These are phyloP conservation scores for Nicotiana undulata DNA, from an alignment of 257 asterid genomes.

Conservation along the genomic window DNA sequence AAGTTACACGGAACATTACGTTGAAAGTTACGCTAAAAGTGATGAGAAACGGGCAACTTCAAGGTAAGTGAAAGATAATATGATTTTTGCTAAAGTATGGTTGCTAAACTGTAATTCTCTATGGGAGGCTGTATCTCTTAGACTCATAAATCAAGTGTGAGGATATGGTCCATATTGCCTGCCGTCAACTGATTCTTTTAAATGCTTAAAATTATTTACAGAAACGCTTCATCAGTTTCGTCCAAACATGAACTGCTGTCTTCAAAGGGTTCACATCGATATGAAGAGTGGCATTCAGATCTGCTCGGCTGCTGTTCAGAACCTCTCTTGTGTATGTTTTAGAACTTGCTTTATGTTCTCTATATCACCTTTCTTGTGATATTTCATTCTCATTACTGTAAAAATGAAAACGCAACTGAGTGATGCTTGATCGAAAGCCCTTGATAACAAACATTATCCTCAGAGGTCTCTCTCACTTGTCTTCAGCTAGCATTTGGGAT, in stretches of 20 bases:
- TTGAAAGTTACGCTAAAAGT: slow-evolving; percentile 28
- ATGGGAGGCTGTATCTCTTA: background rate
- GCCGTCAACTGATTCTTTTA: background rate
- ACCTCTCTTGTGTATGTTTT: slow-evolving; percentile 73
- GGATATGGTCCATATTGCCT: background rate
- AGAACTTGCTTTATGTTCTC: background rate
- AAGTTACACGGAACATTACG: slow-evolving; percentile 23
- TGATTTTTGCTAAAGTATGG: background rate
- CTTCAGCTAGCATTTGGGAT: background rate
- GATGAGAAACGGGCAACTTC: slow-evolving; percentile 48
- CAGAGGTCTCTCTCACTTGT: background rate
- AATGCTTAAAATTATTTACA: slow-evolving; percentile 21
- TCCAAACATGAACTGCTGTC: slow-evolving; percentile 53
- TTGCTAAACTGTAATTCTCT: background rate
- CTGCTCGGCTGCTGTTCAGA: slow-evolving; percentile 89
- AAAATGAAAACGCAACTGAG: background rate
- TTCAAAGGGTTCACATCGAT: slow-evolving; percentile 37
- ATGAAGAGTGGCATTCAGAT: slow-evolving; percentile 76
- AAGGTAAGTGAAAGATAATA: slow-evolving; percentile 34
- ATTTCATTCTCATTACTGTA: background rate
- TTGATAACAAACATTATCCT: background rate
- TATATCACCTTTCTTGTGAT: background rate
- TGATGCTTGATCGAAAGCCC: background rate
- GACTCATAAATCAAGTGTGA: background rate
- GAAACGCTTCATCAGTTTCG: slow-evolving; percentile 63